Base-by-base conservation (phyloP, 805 yeast genomes). In the Starmerella floricola region DNA sequence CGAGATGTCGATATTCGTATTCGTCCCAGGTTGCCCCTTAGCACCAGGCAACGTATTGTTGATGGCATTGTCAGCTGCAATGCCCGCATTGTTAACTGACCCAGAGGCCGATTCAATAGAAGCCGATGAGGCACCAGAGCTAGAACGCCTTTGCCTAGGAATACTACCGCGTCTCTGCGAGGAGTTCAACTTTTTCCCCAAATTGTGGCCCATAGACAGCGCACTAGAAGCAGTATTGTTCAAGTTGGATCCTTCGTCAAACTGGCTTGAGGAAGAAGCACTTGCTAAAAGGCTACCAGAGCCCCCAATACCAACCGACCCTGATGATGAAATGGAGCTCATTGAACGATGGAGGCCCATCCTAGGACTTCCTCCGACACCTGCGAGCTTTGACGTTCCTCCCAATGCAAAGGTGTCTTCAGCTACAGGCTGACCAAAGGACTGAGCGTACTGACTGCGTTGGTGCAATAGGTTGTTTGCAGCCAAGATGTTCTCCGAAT, bases 41-140 rank as follows among this genome's bases (percentile, higher is more conserved):
- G 8, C n/a, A 5, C 5, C 27, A 6, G n/a, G n/a, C 5, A 15
- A 12, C n/a, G 13, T 8, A 10, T 23, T 23, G 26, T 23, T 23
- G 10, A 10, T 10, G 13, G 13, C 21, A 20, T 3, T 6, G n/a
- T 32, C 34, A 16, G 39, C 15, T 6, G 37, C 27, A 37, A 32
- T 23, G 45, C 41, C 41, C 8, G 41, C 41, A 18, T 33, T 36
- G 21, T 35, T 31, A 11, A 15, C 20, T 3, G 32, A 13, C 18
- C 19, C 27, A 6, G 20, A 3, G 15, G n/a, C 15, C 2, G 34
- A 19, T 6, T 38, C 40, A 18, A 32, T 15, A 6, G 49, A 46
- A 1, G 44, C 31, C 6, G 49, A 46, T 1, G 44, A 39, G 17
- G 44, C 41, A 16, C 44, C 41, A 15, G 49, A 46, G 24, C 49